These are phyloP conservation scores for Xerocomellus intermedius DNA, from an alignment of 768 basidiomycete species.

Conservation along the genomic window DNA sequence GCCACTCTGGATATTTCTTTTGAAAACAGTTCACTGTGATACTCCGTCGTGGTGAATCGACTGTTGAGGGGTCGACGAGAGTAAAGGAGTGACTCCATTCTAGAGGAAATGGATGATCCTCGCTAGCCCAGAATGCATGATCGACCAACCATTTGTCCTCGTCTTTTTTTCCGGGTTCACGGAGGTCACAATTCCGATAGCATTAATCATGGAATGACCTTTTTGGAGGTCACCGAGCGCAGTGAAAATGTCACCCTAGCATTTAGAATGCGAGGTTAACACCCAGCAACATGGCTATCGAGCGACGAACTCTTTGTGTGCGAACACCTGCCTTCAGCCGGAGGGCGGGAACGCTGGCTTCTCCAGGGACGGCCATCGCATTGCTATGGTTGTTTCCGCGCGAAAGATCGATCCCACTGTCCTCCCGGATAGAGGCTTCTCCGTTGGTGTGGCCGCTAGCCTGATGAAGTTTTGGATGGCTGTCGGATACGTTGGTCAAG, in stretches of 20 bases:
- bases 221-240: conserved; percentile 14
- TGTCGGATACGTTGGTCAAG: neutral
- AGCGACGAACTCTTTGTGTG: conserved; percentile 28
- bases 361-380: neutral
- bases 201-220: conserved; percentile 21
- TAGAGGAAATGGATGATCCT: conserved; percentile 22
- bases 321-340: conserved; percentile 22
- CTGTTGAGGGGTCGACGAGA: conserved; percentile 53
- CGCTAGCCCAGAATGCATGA: neutral
- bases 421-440: neutral
- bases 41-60: conserved; percentile 21
- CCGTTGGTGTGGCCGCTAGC: neutral
- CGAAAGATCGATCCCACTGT: neutral
- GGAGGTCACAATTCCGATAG: conserved; percentile 33
- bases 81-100: conserved; percentile 46
- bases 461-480: neutral
- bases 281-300: neutral
- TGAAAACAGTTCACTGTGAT: conserved; percentile 53
- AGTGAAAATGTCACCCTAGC: conserved; percentile 29
- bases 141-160: conserved; percentile 27
- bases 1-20: conserved; percentile 43
- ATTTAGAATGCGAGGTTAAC: conserved; percentile 1
- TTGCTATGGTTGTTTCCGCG: neutral
- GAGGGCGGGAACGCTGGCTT: neutral
- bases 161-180: conserved; percentile 16